These are phyloP conservation scores for Cercospora beticola DNA, from an alignment of 2,329 filamentous ascomycete species.

Conservation along the genomic window DNA sequence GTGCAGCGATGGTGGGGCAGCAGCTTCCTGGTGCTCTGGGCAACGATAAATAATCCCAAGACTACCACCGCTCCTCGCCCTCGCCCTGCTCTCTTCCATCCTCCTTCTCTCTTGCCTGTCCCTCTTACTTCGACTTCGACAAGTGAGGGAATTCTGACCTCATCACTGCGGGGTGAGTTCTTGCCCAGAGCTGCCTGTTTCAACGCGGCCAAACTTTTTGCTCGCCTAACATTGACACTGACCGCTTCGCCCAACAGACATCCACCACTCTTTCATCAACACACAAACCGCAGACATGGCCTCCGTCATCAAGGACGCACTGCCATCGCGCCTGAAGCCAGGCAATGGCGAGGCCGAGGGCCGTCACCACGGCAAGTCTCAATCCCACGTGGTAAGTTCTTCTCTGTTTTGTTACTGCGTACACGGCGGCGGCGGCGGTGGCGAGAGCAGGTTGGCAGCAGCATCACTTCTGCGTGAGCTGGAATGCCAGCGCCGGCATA, in stretches of 20 bases:
- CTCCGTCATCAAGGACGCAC: constrained; percentile 67
- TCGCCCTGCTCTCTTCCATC: neutral
- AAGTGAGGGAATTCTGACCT: constrained; percentile 3
- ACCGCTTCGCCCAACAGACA: constrained; percentile 16
- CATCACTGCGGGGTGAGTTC: constrained; percentile 14
- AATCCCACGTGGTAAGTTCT: constrained; percentile 76
- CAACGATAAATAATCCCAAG: neutral
- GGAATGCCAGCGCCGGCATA: neutral
- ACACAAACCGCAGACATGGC: constrained; percentile 31
- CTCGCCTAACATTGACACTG: constrained; percentile 12
- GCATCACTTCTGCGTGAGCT: neutral
- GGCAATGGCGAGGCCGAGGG: constrained; percentile 44
- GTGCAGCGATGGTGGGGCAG: constrained; percentile 2
- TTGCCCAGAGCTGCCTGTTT: constrained; percentile 6
- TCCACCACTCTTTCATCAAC: constrained; percentile 8
- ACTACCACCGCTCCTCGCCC: neutral
- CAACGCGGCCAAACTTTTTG: constrained; percentile 13
- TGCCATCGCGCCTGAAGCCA: constrained; percentile 81
- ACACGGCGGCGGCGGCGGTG: constrained; percentile 14
- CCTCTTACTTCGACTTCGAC: neutral
- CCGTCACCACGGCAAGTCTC: constrained; percentile 80
- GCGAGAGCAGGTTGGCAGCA: neutral
- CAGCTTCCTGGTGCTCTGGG: neutral
- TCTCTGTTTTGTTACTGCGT: constrained; percentile 4
- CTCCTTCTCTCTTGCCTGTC: neutral